Conservation (phyloP, 371 early-diverging fungal genomes). For the Mucor plumbeus region DNA sequence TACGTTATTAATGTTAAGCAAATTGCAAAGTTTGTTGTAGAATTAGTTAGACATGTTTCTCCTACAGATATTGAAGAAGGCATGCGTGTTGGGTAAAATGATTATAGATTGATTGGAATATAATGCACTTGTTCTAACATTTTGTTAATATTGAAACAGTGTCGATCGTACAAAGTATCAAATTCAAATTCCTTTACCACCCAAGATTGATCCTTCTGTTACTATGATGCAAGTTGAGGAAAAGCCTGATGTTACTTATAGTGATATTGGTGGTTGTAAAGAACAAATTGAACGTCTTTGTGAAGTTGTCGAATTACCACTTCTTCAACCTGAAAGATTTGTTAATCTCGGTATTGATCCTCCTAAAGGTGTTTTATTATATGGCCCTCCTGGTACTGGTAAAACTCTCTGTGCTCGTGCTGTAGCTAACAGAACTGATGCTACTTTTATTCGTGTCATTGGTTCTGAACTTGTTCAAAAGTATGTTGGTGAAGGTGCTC, state of each 20-base stretch:
- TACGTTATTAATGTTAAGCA: conserved; percentile 99
- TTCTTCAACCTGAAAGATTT: conserved; percentile 99
- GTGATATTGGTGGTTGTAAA: conserved; percentile 99
- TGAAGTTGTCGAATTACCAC: conserved; percentile 99
- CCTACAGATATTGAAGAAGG: conserved; percentile 99
- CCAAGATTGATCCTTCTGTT: conserved; percentile 95
- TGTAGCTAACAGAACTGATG: conserved; percentile 99
- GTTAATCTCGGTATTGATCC: conserved; percentile 99
- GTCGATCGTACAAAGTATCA: conserved; percentile 99
- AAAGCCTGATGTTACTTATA: conserved; percentile 99
- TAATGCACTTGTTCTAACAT: not conserved
- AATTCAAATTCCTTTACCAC: conserved; percentile 94
- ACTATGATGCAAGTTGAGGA: conserved; percentile 99
- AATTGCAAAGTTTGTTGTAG: conserved; percentile 99
- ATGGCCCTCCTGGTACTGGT: conserved; percentile 99
- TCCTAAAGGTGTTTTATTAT: conserved; percentile 99
- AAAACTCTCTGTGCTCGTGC: conserved; percentile 99
- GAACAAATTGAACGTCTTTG: conserved; percentile 99
- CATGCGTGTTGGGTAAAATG: conserved; percentile 96
- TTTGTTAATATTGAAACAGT: conserved; percentile 42
- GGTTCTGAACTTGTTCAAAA: conserved; percentile 99
- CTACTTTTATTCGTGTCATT: conserved; percentile 99
- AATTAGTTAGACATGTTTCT: conserved; percentile 94
- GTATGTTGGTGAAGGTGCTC: conserved; percentile 99
- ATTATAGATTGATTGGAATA: not conserved